Evolutionary conservation across 2,329 filamentous ascomycete genomes (phyloP).

Genomic region (Fusarium annulatum): DNA sequence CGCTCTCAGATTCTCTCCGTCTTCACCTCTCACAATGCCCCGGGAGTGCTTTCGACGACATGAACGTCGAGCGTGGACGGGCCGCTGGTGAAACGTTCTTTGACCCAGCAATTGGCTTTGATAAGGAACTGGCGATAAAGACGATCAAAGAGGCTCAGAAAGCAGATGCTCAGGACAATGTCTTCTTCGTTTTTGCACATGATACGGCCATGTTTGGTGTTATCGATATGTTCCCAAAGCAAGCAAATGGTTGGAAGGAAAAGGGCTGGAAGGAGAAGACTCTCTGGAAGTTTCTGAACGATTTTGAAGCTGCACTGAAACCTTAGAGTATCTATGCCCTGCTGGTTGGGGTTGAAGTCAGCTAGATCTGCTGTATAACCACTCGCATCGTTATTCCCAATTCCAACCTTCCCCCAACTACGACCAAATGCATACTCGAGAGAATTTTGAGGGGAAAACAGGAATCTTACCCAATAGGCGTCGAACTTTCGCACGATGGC

Average conservation of each 20-base stretch:
- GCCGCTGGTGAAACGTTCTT: neutral
- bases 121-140: neutral
- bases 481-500: accelerated
- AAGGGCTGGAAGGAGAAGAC: slow-evolving; percentile 14
- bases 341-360: neutral
- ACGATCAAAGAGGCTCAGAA: slow-evolving; percentile 8
- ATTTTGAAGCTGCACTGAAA: neutral
- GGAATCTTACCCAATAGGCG: accelerated
- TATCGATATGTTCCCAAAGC: slow-evolving; percentile 1
- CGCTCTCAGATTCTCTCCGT: slow-evolving; percentile 3
- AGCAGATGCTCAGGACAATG: slow-evolving; percentile 7
- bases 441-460: accelerated
- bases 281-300: slow-evolving; percentile 10
- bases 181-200: slow-evolving; percentile 15
- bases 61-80: slow-evolving; percentile 7
- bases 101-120: neutral
- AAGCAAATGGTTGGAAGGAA: slow-evolving; percentile 8
- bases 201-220: slow-evolving; percentile 3
- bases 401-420: accelerated
- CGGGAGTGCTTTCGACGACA: neutral
- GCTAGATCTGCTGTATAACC: neutral
- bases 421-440: neutral
- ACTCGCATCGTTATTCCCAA: accelerated
- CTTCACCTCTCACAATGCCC: slow-evolving; percentile 8
- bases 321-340: neutral